phyloP scores from a whole-genome alignment of 495 filamentous ascomycete genomes.

The Rusavskia elegans region DNA sequence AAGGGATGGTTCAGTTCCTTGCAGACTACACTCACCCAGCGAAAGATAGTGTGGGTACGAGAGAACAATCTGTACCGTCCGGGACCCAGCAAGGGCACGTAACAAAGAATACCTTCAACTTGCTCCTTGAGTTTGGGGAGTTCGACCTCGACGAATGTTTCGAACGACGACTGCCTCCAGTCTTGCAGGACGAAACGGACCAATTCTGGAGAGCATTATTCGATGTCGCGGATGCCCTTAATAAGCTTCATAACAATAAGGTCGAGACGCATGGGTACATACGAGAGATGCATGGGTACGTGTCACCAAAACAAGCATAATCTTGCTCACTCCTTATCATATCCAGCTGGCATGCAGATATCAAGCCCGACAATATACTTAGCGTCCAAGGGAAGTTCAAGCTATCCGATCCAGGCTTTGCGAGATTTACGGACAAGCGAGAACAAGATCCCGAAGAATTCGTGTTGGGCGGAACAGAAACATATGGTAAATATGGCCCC shows the following conservation, averaged over 20 bases:
- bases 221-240: slow-evolving; percentile 18
- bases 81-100: too few relatives aligned
- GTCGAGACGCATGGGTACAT: not conserved
- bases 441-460: slow-evolving; percentile 2
- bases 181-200: slow-evolving; percentile 14
- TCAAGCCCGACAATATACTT: slow-evolving; percentile 28
- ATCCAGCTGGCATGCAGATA: slow-evolving; percentile 23
- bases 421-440: slow-evolving; percentile 15
- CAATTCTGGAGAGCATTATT: slow-evolving; percentile 23
- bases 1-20: slow-evolving; percentile 18
- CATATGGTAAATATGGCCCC: slow-evolving; percentile 18
- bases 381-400: slow-evolving; percentile 21
- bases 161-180: slow-evolving; percentile 13
- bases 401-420: slow-evolving; percentile 25
- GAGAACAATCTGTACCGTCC: too few relatives aligned
- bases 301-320: not conserved
- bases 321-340: not conserved
- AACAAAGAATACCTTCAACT: slow-evolving; percentile 13
- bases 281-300: slow-evolving; percentile 2
- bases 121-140: slow-evolving; percentile 22
- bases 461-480: slow-evolving; percentile 19
- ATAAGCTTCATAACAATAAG: slow-evolving; percentile 17
- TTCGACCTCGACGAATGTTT: slow-evolving; percentile 22
- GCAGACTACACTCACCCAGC: slow-evolving; percentile 11
- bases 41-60: not conserved